A percentile compares a stretch with the other conserved stretches of the same genome.
phyloP scores from a whole-genome alignment of 2,329 filamentous ascomycete species.

The Apiospora arundinis region DNA sequence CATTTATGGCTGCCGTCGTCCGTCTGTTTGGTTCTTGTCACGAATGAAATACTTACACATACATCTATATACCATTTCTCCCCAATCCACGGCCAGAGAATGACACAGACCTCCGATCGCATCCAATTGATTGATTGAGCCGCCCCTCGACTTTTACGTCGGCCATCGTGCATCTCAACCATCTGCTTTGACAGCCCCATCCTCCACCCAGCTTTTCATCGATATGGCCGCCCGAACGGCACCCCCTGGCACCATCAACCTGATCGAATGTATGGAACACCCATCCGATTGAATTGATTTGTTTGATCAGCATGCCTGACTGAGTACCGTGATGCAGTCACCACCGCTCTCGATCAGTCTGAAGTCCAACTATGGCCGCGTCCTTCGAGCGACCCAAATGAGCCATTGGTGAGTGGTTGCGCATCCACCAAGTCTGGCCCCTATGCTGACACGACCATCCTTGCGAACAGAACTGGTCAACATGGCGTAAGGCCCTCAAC shows the following conservation, averaged over 20 bases:
- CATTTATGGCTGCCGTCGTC: too few species aligned
- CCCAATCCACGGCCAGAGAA: too few species aligned
- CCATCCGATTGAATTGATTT: background rate
- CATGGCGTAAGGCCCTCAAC: conserved; percentile 40
- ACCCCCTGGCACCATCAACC: conserved; percentile 28
- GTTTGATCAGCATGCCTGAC: background rate
- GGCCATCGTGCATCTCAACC: too few species aligned
- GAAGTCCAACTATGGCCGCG: conserved; percentile 21
- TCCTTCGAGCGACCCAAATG: conserved; percentile 36
- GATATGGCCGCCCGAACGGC: conserved; percentile 18
- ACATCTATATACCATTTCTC: too few species aligned
- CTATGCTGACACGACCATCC: background rate
- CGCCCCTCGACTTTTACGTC: too few species aligned
- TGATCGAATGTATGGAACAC: conserved; percentile 21
- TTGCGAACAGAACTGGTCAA: conserved; percentile 37
- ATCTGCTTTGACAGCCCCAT: too few species aligned
- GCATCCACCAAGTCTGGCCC: too few species aligned
- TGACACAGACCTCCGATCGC: too few species aligned
- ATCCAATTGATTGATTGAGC: too few species aligned
- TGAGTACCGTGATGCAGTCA: background rate
- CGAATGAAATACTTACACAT: too few species aligned
- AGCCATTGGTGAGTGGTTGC: conserved; percentile 36
- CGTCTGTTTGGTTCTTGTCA: too few species aligned
- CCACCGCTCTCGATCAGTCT: conserved; percentile 7
- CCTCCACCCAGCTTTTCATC: background rate